Evolutionary conservation across 1,139 yeast species (phyloP), one percentile per base, ranked within the genome.

Genomic region (Suzukiozyma palmioleophila): DNA sequence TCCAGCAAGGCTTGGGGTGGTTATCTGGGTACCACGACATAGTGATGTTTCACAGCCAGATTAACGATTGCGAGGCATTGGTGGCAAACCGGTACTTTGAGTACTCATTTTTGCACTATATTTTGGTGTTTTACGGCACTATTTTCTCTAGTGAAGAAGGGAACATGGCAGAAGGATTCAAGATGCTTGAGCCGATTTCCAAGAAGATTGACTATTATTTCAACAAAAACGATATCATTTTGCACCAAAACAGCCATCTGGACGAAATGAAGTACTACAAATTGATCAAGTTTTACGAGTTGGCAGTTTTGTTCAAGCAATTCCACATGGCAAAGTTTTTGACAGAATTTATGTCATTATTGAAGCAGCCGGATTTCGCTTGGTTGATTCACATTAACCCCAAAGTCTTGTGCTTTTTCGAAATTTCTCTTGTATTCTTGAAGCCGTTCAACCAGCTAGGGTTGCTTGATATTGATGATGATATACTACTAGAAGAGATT

Each of bases 391-490:
- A 12, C 39, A 43, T 3, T 36, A 49, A 49, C 36, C 41, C 58
- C 3, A 54, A 52, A 35, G 43, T 64, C 6, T 41, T 64, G 21
- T 43, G 52, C 4, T 51, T 62, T 56, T 57, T 54, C 39, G 56
- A 56, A 5, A 46, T 63, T 8, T 57, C 58, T 3, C 44, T 56
- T 24, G 46, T 65, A 1, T 56, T 62, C 11, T 39, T 57, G 11
- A 54, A 57, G 38, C 66, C 71, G 4, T 64, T 63, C 45, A 56
- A 53, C 33, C 53, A 52, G n/a, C 48, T 65, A 33, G 45, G 58
- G 1, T 51, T 61, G 26, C 39, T 51, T 10, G 54, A 52, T 21
- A 39, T 49, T 7, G 55, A 52, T 22, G 44, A 47, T 25, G 60
- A 57, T 35, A 31, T 39, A 1, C 33, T 60, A 1, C 42, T 58